Percentiles rank a stretch among this genome's conserved stretches.
Conservation (phyloP, 306 rosid species). For the Adenanthera pavonina region DNA sequence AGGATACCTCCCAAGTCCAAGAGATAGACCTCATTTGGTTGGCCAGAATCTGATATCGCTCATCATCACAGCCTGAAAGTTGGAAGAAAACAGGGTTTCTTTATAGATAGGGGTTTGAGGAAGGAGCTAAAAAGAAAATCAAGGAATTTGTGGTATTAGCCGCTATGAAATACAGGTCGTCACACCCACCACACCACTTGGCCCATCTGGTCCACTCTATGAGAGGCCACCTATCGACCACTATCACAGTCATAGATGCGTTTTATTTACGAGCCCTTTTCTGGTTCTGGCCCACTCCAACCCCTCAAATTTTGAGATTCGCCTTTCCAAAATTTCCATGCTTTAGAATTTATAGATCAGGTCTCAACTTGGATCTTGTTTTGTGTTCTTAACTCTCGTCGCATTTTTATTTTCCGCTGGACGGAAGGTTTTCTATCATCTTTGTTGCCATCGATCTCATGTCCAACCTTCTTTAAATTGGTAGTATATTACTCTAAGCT, state of each 20-base stretch:
- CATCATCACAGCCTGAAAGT: not conserved
- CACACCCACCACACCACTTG: not conserved
- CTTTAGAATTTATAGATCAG: too few relatives aligned
- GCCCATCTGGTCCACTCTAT: not conserved
- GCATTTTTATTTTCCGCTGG: not conserved
- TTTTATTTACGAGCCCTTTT: not conserved
- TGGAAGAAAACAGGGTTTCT: not conserved
- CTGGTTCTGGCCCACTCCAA: not conserved
- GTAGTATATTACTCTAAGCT: too few relatives aligned
- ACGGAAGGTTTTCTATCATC: not conserved
- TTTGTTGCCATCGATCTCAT: not conserved
- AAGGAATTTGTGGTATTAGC: conserved; percentile 3
- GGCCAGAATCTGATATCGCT: not conserved
- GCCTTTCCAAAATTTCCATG: not conserved
- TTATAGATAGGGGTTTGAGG: not conserved
- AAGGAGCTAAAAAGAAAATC: not conserved
- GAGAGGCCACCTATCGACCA: not conserved
- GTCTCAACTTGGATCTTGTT: not conserved
- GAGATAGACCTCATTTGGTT: not conserved
- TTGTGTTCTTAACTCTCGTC: not conserved
- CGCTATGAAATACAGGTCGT: not conserved
- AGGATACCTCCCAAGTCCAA: not conserved
- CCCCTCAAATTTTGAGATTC: not conserved
- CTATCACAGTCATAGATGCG: not conserved
- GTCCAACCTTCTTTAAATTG: too few relatives aligned